phyloP scores from a whole-genome alignment of 2,329 filamentous ascomycete species.

The Fusarium hainanense region DNA sequence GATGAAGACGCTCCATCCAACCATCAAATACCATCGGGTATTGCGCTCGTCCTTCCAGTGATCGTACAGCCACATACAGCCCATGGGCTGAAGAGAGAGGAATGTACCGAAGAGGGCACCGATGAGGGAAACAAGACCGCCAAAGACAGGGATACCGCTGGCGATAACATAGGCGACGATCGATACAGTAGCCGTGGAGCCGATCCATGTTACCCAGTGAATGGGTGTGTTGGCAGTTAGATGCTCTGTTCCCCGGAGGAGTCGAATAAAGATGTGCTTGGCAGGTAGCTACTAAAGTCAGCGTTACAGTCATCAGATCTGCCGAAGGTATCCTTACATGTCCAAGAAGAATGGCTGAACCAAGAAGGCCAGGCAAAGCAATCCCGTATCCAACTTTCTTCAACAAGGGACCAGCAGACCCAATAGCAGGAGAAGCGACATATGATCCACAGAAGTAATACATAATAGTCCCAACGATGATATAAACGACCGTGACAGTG shows the following conservation, averaged over 20 bases:
- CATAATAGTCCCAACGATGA: slow-evolving; percentile 52
- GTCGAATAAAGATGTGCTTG: slow-evolving; percentile 28
- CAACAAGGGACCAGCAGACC: slow-evolving; percentile 54
- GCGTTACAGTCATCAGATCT: accelerated
- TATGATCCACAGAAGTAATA: slow-evolving; percentile 60
- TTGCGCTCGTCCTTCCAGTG: slow-evolving; percentile 40
- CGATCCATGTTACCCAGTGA: slow-evolving; percentile 49
- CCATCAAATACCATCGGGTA: slow-evolving; percentile 28
- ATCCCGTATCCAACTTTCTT: slow-evolving; percentile 59
- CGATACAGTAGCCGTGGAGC: slow-evolving; percentile 42
- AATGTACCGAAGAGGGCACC: slow-evolving; percentile 48
- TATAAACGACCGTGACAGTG: slow-evolving; percentile 49
- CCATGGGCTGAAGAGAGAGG: slow-evolving; percentile 47
- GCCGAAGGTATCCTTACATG: slow-evolving; percentile 30
- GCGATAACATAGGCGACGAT: slow-evolving; percentile 46
- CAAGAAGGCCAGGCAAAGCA: slow-evolving; percentile 46
- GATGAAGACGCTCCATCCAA: slow-evolving; percentile 19
- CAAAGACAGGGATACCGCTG: slow-evolving; percentile 43
- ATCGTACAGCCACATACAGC: slow-evolving; percentile 47
- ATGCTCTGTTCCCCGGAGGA: slow-evolving; percentile 47
- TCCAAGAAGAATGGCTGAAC: slow-evolving; percentile 41
- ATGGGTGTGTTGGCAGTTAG: slow-evolving; percentile 43
- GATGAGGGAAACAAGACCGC: slow-evolving; percentile 44
- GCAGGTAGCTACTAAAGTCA: neutral
- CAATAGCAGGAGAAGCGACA: slow-evolving; percentile 59